Evolutionary conservation across 441 rosid genomes (phyloP).

Genomic region (Capsella rubella): DNA sequence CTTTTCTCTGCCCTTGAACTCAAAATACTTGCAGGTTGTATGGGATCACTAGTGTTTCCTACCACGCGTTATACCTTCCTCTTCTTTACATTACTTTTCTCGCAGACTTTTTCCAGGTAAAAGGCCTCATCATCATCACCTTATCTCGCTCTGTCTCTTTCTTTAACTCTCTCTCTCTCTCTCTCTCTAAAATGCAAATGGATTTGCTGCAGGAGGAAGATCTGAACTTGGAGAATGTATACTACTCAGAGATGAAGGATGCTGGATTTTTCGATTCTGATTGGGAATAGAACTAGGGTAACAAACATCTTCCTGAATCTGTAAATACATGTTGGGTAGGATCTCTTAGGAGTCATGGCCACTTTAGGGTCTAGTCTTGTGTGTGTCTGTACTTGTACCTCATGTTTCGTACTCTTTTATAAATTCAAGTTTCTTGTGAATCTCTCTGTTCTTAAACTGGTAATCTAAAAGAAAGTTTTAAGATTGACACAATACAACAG

Average conservation of each 20-base stretch:
- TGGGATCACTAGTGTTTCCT: slow-evolving; percentile 65
- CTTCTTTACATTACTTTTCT: slow-evolving; percentile 79
- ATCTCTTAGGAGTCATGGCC: slow-evolving; percentile 24
- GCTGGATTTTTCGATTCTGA: slow-evolving; percentile 89
- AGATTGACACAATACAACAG: slow-evolving; percentile 10
- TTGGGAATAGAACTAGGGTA: slow-evolving; percentile 63
- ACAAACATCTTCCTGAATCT: slow-evolving; percentile 25
- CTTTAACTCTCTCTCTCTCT: not conserved
- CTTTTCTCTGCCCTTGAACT: slow-evolving; percentile 5
- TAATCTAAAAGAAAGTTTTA: slow-evolving; percentile 16
- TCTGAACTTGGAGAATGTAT: slow-evolving; percentile 75
- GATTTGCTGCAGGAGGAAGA: slow-evolving; percentile 71
- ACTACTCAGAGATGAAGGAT: slow-evolving; percentile 97
- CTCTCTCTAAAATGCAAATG: slow-evolving; percentile 7
- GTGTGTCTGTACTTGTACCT: slow-evolving; percentile 14
- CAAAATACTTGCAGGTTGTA: slow-evolving; percentile 69
- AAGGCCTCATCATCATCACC: not conserved
- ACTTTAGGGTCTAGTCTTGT: slow-evolving; percentile 20
- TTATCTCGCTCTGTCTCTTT: not conserved
- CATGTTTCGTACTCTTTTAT: not conserved
- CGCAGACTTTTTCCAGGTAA: slow-evolving; percentile 94
- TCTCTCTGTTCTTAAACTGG: slow-evolving; percentile 15
- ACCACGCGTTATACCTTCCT: slow-evolving; percentile 88
- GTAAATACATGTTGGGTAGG: slow-evolving; percentile 45
- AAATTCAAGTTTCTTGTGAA: slow-evolving; percentile 13